Evolutionary conservation across 441 rosid species (phyloP).

Genomic region (Adansonia rubrostipa): DNA sequence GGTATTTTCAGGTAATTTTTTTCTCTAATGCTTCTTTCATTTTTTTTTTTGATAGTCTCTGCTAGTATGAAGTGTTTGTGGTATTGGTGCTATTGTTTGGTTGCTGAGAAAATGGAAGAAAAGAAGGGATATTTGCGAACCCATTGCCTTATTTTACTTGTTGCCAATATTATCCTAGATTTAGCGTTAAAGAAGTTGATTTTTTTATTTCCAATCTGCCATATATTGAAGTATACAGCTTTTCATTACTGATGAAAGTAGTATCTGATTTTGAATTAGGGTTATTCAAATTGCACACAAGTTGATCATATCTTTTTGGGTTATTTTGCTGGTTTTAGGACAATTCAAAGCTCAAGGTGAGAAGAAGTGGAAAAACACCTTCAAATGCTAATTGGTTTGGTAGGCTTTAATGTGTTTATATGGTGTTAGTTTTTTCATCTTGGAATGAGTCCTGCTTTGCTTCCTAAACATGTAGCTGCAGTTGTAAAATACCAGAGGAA

Average conservation of each 20-base stretch:
- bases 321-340: constrained; percentile 28
- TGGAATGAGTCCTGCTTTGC: constrained; percentile 64
- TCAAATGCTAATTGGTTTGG: constrained; percentile 24
- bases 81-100: neutral
- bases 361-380: neutral
- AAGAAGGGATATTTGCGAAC: neutral
- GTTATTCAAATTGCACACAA: constrained; percentile 18
- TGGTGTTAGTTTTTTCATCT: constrained; percentile 20
- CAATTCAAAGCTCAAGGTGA: constrained; percentile 21
- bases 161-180: neutral
- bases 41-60: neutral
- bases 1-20: constrained; percentile 2
- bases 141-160: constrained; percentile 17
- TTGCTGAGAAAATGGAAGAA: constrained; percentile 8
- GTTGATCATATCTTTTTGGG: neutral
- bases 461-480: constrained; percentile 82
- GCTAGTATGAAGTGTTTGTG: neutral
- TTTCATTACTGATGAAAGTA: neutral
- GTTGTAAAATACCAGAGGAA: constrained; percentile 74
- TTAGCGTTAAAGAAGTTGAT: neutral
- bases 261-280: constrained; percentile 9
- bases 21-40: neutral
- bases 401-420: constrained; percentile 6
- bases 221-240: neutral
- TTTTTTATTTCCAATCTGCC: neutral